phyloP scores from a whole-genome alignment of 345 rosid species.

The Eucalyptus guilfoylei region DNA sequence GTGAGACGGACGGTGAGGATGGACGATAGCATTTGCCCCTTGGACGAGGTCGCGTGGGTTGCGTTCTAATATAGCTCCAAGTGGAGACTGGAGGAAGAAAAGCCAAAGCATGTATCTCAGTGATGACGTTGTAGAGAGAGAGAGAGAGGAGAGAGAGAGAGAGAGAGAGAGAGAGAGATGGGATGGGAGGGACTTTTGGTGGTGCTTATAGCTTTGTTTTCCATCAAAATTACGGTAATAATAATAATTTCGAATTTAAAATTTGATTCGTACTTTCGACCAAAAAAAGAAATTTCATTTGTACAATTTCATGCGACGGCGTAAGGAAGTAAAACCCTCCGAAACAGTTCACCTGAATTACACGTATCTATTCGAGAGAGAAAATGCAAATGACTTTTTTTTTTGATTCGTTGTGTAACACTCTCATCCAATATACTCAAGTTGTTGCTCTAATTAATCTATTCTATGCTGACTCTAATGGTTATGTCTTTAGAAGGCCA shows the following conservation, averaged over 20 bases:
- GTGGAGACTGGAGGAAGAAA: neutral
- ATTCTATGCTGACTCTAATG: neutral
- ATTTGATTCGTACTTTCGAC: too few species aligned
- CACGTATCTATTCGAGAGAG: fast-evolving
- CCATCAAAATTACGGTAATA: neutral
- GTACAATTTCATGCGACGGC: neutral
- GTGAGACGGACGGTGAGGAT: neutral
- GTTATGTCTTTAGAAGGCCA: too few species aligned
- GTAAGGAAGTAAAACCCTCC: neutral
- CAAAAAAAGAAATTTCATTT: too few species aligned
- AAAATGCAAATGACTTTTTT: neutral
- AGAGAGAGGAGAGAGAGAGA: neutral
- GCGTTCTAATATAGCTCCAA: neutral
- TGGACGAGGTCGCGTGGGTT: neutral
- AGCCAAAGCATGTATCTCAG: neutral
- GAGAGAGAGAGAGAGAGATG: neutral
- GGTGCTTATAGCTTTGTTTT: neutral
- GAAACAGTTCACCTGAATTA: neutral
- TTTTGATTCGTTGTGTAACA: fast-evolving
- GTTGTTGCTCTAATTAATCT: too few species aligned
- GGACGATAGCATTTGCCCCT: neutral
- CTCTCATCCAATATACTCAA: too few species aligned
- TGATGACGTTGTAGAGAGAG: neutral
- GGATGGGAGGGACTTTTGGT: too few species aligned
- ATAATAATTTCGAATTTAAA: neutral